Base-by-base conservation (phyloP, 345 rosid species). In the Salix brachista region DNA sequence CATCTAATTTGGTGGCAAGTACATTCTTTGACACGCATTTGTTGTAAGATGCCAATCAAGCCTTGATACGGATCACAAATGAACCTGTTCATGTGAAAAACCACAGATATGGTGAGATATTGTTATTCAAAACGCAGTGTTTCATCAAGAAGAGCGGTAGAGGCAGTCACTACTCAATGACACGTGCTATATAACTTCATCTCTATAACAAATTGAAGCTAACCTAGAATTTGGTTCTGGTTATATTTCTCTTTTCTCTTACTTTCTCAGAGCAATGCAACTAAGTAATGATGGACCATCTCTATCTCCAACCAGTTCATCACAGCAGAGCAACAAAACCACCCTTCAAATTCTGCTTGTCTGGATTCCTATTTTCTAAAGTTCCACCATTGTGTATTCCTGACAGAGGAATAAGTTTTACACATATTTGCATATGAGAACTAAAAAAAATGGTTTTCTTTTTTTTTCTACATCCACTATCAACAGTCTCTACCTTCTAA, bases 41-140 rank as follows among this genome's bases (percentile, higher is more conserved):
- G 72, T 4, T 58, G n/a, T 30, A 39, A 72, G 44, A 4, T 39
- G 74, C 26, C 65, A 61, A 36, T 92, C 90, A 92, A 48, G 90
- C 97, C 85, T 93, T 93, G 82, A 93, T 88, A 50, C 98, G 90
- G 65, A 93, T 78, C 75, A 94, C 97, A 37, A 94, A 94, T 12
- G 96, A 92, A 88, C 98, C 98, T 89, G 90, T 77, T 65, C 10
- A 69, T 44, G 66, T 44, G 18, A 19, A 41, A 5, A 34, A 39
- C 8, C 26, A 8, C 1, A 30, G 25, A 1, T 2, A 30, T 34
- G 3, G 34, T 58, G 50, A 76, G 66, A 34, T 26, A 37, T 0
- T 65, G 69, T 64, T 54, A 28, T 62, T 34, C 41, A 69, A 18
- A 73, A 39, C 18, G 23, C 54, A 61, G 41, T 21, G 2, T 54